Percentiles rank a stretch among this genome's conserved stretches.
phyloP scores from a whole-genome alignment of 2,329 filamentous ascomycete genomes.

The Cercospora zeae-maydis region DNA sequence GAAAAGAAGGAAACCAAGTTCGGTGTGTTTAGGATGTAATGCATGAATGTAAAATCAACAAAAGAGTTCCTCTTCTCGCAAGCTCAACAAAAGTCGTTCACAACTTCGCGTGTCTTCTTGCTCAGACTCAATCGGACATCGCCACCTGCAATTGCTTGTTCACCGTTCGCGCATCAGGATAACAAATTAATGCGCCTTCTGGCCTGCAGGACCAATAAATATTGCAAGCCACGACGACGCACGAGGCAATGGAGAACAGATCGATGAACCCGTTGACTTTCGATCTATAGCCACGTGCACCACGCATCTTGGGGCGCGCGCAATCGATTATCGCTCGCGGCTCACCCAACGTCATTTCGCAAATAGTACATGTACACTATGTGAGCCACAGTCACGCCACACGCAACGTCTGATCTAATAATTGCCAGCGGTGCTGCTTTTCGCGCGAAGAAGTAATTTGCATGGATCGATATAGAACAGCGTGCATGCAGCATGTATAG shows the following conservation, averaged over 20 bases:
- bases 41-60: not conserved
- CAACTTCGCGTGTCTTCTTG: not conserved
- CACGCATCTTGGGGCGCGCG: not conserved
- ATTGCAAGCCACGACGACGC: not conserved
- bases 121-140: not conserved
- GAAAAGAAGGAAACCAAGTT: conserved; percentile 37
- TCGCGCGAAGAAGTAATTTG: not conserved
- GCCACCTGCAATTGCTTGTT: not conserved
- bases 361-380: not conserved
- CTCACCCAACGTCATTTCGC: not conserved
- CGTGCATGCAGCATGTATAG: not conserved
- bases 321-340: not conserved
- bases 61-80: not conserved
- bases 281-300: not conserved
- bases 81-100: not conserved
- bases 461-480: not conserved
- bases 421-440: not conserved
- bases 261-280: not conserved
- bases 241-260: not conserved
- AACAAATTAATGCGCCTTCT: not conserved
- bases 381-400: not conserved
- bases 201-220: not conserved
- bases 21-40: conserved; percentile 42
- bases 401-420: not conserved
- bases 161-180: not conserved